These are phyloP conservation scores for Myxozyma udenii DNA, from an alignment of 805 yeast genomes.

Conservation along the genomic window DNA sequence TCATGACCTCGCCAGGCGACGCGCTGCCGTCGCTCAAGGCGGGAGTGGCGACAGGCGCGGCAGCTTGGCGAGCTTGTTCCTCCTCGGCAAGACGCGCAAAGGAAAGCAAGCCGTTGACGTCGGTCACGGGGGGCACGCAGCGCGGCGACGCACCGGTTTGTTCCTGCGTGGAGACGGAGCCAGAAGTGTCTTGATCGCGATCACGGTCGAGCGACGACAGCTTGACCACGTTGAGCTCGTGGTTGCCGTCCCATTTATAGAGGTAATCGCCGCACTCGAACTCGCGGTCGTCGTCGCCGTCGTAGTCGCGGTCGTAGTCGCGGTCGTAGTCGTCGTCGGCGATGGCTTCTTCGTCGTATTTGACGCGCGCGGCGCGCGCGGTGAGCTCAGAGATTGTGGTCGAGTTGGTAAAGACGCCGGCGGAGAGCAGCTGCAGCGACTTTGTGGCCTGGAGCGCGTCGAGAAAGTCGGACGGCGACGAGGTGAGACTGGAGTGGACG, in stretches of 20 bases:
- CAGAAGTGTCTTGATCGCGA: not conserved
- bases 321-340: slow-evolving; percentile 8
- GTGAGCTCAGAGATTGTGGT: not conserved
- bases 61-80: not conserved
- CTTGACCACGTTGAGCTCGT: slow-evolving; percentile 34
- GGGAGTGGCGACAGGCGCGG: slow-evolving; percentile 7
- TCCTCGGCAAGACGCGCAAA: slow-evolving; percentile 9
- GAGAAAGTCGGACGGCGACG: slow-evolving; percentile 39
- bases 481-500: slow-evolving; percentile 11
- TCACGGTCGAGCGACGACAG: not conserved
- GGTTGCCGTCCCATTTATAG: slow-evolving; percentile 43
- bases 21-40: slow-evolving; percentile 21
- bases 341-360: not conserved
- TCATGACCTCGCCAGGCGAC: slow-evolving; percentile 18
- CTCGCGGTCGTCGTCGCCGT: slow-evolving; percentile 28
- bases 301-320: slow-evolving; percentile 16
- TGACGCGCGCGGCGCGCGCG: not conserved
- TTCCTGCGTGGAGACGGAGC: not conserved
- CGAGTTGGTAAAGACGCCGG: slow-evolving; percentile 24
- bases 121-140: slow-evolving; percentile 4
- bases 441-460: slow-evolving; percentile 44
- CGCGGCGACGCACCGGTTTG: slow-evolving; percentile 8
- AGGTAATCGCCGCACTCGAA: slow-evolving; percentile 42
- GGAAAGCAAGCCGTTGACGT: slow-evolving; percentile 8
- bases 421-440: slow-evolving; percentile 42